Conservation (phyloP, 768 basidiomycete genomes). For the Boletus bicolor region DNA sequence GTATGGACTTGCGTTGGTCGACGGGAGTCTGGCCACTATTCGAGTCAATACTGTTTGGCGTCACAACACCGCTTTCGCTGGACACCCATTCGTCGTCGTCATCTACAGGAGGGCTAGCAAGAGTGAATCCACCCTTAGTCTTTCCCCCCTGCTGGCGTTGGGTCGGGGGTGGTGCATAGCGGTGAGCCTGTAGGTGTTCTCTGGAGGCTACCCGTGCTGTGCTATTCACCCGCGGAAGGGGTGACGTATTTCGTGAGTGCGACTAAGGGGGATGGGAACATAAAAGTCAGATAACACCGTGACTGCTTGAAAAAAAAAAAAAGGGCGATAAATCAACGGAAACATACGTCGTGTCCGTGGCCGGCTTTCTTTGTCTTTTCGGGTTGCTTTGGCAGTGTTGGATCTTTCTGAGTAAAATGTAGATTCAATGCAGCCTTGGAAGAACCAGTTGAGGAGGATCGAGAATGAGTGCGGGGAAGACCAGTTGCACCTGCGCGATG, state of each 20-base stretch:
- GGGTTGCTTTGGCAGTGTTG: constrained; percentile 37
- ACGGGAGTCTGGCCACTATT: constrained; percentile 38
- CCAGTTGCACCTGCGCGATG: constrained; percentile 45
- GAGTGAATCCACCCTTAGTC: constrained; percentile 54
- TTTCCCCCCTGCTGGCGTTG: constrained; percentile 34
- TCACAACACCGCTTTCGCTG: constrained; percentile 71
- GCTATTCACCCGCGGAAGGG: constrained; percentile 28
- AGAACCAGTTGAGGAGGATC: constrained; percentile 52
- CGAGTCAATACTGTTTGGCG: constrained; percentile 52
- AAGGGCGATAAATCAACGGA: not conserved
- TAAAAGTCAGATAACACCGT: constrained; percentile 11
- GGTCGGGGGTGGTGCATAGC: constrained; percentile 24
- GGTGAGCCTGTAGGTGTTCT: constrained; percentile 35
- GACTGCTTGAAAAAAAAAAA: constrained; percentile 9
- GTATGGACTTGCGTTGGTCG: constrained; percentile 20
- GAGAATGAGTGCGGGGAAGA: constrained; percentile 58
- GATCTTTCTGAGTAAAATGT: constrained; percentile 68
- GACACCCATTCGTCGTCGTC: constrained; percentile 76
- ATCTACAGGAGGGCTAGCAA: constrained; percentile 48
- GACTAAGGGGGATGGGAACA: constrained; percentile 5
- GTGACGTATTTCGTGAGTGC: constrained; percentile 25
- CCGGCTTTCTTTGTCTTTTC: constrained; percentile 54
- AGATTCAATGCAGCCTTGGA: constrained; percentile 58
- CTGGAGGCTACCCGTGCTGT: constrained; percentile 28
- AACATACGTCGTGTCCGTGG: constrained; percentile 44